Evolutionary conservation across 306 rosid genomes (phyloP).

Genomic region (Inga laurina): DNA sequence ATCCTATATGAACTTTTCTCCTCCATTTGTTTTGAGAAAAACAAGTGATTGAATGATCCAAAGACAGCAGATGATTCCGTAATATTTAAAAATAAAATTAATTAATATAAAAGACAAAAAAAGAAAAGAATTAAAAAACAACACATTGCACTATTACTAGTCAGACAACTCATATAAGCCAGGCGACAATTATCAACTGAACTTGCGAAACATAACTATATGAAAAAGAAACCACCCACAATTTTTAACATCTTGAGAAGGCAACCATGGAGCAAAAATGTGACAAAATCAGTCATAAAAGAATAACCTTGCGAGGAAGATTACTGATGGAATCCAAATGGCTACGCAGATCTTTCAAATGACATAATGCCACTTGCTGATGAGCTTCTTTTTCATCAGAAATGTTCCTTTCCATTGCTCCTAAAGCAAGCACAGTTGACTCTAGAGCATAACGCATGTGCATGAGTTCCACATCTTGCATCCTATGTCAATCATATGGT

Average conservation of each 20-base stretch:
- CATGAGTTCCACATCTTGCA: constrained; percentile 95
- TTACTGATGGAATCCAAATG: constrained; percentile 86
- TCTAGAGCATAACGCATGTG: constrained; percentile 97
- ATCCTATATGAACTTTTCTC: constrained; percentile 25
- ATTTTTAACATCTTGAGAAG: constrained; percentile 33
- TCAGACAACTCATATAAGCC: neutral
- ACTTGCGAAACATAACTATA: constrained; percentile 18
- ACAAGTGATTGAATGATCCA: constrained; percentile 12
- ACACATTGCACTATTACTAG: constrained; percentile 15
- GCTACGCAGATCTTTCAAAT: constrained; percentile 77
- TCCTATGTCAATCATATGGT: constrained; percentile 49
- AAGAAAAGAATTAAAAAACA: constrained; percentile 10
- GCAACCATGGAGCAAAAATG: constrained; percentile 30
- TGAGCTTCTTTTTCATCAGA: constrained; percentile 53
- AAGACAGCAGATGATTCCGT: neutral
- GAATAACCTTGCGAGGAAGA: constrained; percentile 83
- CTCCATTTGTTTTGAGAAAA: constrained; percentile 8
- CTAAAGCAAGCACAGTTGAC: constrained; percentile 84
- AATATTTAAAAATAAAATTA: constrained; percentile 8
- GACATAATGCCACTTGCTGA: constrained; percentile 57
- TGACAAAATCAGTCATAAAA: constrained; percentile 30
- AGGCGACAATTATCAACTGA: constrained; percentile 18
- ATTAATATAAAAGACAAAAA: constrained; percentile 11
- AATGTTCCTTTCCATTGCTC: constrained; percentile 69
- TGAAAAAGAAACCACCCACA: constrained; percentile 29